Conservation (phyloP, 2,329 filamentous ascomycete species). For the Juglanconis oblonga region DNA sequence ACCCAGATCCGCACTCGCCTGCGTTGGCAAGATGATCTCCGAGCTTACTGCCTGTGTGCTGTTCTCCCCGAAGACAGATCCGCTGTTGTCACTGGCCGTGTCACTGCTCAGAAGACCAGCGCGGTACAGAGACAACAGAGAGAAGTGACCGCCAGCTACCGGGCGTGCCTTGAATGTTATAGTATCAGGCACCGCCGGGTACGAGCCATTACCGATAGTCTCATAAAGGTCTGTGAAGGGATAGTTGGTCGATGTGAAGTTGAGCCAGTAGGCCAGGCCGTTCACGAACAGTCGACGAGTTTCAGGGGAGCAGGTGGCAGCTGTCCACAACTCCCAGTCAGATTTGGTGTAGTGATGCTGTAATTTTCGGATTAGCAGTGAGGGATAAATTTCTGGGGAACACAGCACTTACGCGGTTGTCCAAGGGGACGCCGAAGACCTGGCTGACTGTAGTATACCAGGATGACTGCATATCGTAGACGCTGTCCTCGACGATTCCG, state of each 20-base stretch:
- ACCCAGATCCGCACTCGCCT: neutral
- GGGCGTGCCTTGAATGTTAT: slow-evolving; percentile 67
- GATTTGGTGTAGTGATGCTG: slow-evolving; percentile 67
- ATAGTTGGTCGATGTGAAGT: slow-evolving; percentile 61
- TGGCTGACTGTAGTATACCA: slow-evolving; percentile 54
- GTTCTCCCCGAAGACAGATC: neutral
- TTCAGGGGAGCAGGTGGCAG: slow-evolving; percentile 56
- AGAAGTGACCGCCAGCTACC: slow-evolving; percentile 70
- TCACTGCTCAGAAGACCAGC: slow-evolving; percentile 2
- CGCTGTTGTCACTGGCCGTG: neutral
- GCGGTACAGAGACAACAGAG: slow-evolving; percentile 55
- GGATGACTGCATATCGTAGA: slow-evolving; percentile 30
- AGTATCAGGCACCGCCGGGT: slow-evolving; percentile 46
- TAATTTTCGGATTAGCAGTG: neutral
- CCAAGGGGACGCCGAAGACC: slow-evolving; percentile 68
- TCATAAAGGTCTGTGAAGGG: slow-evolving; percentile 68
- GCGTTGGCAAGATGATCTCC: slow-evolving; percentile 1
- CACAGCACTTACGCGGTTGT: slow-evolving; percentile 43
- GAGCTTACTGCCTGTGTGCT: neutral
- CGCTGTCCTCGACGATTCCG: slow-evolving; percentile 24
- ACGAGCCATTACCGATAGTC: slow-evolving; percentile 57
- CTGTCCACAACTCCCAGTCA: slow-evolving; percentile 73
- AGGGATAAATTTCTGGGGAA: too few relatives aligned
- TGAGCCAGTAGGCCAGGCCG: slow-evolving; percentile 64
- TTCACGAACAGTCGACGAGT: slow-evolving; percentile 61